Base-by-base conservation (phyloP, 2,329 filamentous ascomycete genomes). In the Talaromyces sp. region DNA sequence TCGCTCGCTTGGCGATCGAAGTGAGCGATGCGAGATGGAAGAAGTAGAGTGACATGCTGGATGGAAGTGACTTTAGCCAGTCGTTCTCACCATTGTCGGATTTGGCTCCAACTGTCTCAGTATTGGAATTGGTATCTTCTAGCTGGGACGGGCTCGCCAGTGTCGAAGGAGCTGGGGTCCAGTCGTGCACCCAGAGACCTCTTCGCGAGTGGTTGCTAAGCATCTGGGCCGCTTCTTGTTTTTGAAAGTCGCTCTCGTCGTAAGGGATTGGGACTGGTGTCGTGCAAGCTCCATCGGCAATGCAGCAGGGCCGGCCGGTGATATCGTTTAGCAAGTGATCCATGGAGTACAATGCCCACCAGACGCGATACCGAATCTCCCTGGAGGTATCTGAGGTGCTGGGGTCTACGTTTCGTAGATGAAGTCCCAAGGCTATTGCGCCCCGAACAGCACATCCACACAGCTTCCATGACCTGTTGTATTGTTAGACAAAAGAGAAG, bases 231-330 rank as follows among this genome's bases (percentile, higher is more conserved):
- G 65, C 68, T 48, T 70, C 64, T 24, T 72, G 68, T 29, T 70
- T 73, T 21, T 74, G 70, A 56, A 77, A 78, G 54, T 74, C 71
- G 50, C 66, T 67, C 64, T 77, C 77, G 60, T 76, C 74, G 56
- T 76, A 72, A 8, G 74, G 75, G 32, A 74, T 67, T 1, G 76
- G 75, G 6, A 79, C 65, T 26, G 77, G 75, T 6, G 75, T 75
- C 24, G 74, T 78, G 65, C 74, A 77, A 38, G 74, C 69, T 21
- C 70, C 69, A 54, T 78, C 75, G n/a, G 69, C 63, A 27, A 79
- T 72, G 64, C 71, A 77, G 17, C 74, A 75, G 17, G 77, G 75
- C 48, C 77, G 72, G n/a, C 77, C 77, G 1, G 77, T 79, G 66
- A 79, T 74, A 32, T 74, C 68, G 54, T 72, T 73, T 19, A 80